These are phyloP conservation scores for Phtheirospermum japonicum DNA, from an alignment of 257 asterid genomes.

Conservation along the genomic window DNA sequence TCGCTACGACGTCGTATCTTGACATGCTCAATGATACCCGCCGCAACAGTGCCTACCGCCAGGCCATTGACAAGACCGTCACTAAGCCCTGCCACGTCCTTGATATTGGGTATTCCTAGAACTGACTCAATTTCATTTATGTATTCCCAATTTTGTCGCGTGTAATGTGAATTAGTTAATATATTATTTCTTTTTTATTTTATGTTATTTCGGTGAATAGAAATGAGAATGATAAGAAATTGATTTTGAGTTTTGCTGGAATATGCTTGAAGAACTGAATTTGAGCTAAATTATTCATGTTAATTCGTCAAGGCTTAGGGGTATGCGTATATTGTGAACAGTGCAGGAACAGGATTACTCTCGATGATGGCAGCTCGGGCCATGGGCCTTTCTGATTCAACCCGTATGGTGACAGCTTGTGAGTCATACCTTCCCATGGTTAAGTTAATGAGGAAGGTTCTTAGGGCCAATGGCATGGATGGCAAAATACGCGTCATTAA, in stretches of 20 bases:
- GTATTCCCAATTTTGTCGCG: not conserved
- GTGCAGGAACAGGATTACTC: conserved; percentile 90
- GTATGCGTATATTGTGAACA: conserved; percentile 35
- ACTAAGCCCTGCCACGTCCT: conserved; percentile 88
- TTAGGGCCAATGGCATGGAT: conserved; percentile 65
- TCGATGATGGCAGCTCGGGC: conserved; percentile 96
- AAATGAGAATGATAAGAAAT: not conserved
- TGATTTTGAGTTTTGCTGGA: conserved; percentile 2
- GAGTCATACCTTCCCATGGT: conserved; percentile 98
- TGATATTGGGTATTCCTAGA: conserved; percentile 69
- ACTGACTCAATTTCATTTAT: not conserved
- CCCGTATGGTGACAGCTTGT: conserved; percentile 79
- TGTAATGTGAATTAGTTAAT: not conserved
- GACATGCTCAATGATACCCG: conserved; percentile 91
- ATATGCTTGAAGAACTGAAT: not conserved
- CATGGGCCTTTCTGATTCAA: conserved; percentile 46
- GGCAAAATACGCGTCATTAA: conserved; percentile 57
- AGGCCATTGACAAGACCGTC: conserved; percentile 75
- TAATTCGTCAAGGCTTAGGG: not conserved
- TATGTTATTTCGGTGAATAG: conserved; percentile 1
- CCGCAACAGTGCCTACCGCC: conserved; percentile 66
- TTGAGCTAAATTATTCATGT: conserved; percentile 8
- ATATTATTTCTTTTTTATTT: not conserved
- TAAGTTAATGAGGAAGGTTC: conserved; percentile 74
- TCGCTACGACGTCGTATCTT: conserved; percentile 74